phyloP scores from a whole-genome alignment of 2,329 filamentous ascomycete species.

The Clarireedia sp. region DNA sequence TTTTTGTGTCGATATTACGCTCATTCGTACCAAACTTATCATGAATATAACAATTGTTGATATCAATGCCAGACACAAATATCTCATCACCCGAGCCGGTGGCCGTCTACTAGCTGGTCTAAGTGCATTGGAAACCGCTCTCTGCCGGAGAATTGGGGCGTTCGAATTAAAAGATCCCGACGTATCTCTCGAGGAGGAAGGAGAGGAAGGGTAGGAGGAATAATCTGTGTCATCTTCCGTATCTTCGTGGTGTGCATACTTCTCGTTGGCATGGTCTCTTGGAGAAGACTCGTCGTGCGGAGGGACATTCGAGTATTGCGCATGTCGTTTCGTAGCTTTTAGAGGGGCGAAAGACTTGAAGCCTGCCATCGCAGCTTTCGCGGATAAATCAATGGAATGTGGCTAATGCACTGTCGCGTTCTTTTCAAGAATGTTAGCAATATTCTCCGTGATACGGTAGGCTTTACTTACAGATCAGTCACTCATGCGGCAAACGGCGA shows the following conservation, averaged over 20 bases:
- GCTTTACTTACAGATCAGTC: no score
- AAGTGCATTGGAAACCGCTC: conserved; percentile 14
- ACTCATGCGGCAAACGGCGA: no score
- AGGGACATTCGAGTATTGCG: conserved; percentile 18
- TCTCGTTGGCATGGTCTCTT: conserved; percentile 24
- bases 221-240: conserved; percentile 38
- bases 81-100: conserved; percentile 67
- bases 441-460: no score
- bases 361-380: conserved; percentile 36
- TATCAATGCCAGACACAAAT: conserved; percentile 66
- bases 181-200: conserved; percentile 25
- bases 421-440: no score
- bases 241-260: conserved; percentile 28
- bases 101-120: conserved; percentile 32
- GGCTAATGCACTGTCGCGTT: not conserved
- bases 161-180: conserved; percentile 25
- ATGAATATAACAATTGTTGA: conserved; percentile 69
- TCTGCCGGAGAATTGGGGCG: conserved; percentile 26
- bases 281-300: conserved; percentile 8
- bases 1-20: conserved; percentile 59
- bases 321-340: conserved; percentile 25
- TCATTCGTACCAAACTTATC: conserved; percentile 64
- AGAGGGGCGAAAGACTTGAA: conserved; percentile 39
- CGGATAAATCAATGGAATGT: not conserved
- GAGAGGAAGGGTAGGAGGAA: conserved; percentile 28